Evolutionary conservation across 306 rosid genomes (phyloP).

Genomic region (Bauhinia variegata): DNA sequence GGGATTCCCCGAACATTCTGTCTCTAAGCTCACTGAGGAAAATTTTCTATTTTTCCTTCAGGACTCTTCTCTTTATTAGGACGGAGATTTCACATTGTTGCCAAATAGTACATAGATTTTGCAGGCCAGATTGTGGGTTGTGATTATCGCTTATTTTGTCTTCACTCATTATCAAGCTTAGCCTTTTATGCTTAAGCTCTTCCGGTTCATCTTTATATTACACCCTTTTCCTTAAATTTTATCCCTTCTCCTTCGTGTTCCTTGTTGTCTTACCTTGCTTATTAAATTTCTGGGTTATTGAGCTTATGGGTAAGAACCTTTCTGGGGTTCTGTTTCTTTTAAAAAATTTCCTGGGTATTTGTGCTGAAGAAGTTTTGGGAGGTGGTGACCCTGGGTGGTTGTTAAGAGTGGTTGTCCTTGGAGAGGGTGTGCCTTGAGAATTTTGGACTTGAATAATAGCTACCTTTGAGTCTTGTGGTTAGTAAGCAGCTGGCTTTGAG

Average conservation of each 20-base stretch:
- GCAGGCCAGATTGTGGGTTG: constrained; percentile 19
- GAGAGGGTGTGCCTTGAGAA: constrained; percentile 26
- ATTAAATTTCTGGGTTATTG: constrained; percentile 31
- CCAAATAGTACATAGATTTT: not conserved
- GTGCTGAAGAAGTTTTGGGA: constrained; percentile 33
- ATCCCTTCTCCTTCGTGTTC: not conserved
- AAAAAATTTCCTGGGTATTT: constrained; percentile 20
- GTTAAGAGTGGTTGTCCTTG: constrained; percentile 19
- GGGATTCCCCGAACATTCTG: constrained; percentile 30
- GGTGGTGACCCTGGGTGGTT: constrained; percentile 26
- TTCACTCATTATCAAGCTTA: constrained; percentile 24
- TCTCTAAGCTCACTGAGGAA: constrained; percentile 19
- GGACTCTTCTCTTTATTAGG: constrained; percentile 22
- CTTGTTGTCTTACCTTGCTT: not conserved
- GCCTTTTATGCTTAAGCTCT: not conserved
- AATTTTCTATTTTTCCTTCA: constrained; percentile 38
- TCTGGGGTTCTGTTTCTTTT: constrained; percentile 25
- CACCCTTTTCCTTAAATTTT: constrained; percentile 7
- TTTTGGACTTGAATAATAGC: constrained; percentile 14
- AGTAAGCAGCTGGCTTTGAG: constrained; percentile 3
- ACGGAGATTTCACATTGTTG: constrained; percentile 42
- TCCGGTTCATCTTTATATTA: constrained; percentile 1
- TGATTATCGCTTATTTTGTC: constrained; percentile 36
- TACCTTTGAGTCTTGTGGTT: constrained; percentile 11
- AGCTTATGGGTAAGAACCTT: constrained; percentile 33